Percentiles rank a stretch among this genome's conserved stretches.
phyloP scores from a whole-genome alignment of 495 filamentous ascomycete genomes.

The Jackrogersella minutella region DNA sequence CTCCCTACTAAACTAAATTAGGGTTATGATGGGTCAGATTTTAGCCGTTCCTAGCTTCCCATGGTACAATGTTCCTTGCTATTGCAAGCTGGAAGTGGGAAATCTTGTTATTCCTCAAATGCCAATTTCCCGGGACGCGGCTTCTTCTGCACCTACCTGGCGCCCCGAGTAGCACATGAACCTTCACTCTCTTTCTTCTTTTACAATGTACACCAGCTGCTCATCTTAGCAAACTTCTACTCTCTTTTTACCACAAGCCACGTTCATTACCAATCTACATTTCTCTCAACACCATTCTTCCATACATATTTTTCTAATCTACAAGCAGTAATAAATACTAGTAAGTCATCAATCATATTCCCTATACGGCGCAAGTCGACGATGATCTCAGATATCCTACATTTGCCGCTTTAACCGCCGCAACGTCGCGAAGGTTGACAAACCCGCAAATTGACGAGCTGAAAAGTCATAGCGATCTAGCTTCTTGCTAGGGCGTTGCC shows the following conservation, averaged over 20 bases:
- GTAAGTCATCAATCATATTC: conserved; percentile 20
- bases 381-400: not conserved
- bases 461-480: not conserved
- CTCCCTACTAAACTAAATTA: conserved; percentile 15
- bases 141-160: conserved; percentile 18
- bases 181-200: conserved; percentile 10
- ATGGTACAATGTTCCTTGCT: not conserved
- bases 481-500: not conserved
- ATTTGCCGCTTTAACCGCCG: not conserved
- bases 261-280: conserved; percentile 21
- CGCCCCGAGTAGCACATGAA: conserved; percentile 12
- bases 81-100: conserved; percentile 6
- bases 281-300: conserved; percentile 21
- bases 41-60: conserved; percentile 19
- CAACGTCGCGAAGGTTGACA: conserved; percentile 10
- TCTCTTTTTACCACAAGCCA: conserved; percentile 15
- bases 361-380: not conserved
- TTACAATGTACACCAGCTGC: conserved; percentile 17
- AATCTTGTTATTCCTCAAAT: conserved; percentile 20
- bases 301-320: conserved; percentile 35
- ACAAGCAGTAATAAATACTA: conserved; percentile 9
- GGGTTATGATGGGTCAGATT: conserved; percentile 10
- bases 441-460: conserved; percentile 1
- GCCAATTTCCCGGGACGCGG: conserved; percentile 34
- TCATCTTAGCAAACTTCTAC: conserved; percentile 15